Percentiles rank a stretch among this genome's conserved stretches.
These are phyloP conservation scores for Fusarium temperatum DNA, from an alignment of 2,329 filamentous ascomycete species.

Conservation along the genomic window DNA sequence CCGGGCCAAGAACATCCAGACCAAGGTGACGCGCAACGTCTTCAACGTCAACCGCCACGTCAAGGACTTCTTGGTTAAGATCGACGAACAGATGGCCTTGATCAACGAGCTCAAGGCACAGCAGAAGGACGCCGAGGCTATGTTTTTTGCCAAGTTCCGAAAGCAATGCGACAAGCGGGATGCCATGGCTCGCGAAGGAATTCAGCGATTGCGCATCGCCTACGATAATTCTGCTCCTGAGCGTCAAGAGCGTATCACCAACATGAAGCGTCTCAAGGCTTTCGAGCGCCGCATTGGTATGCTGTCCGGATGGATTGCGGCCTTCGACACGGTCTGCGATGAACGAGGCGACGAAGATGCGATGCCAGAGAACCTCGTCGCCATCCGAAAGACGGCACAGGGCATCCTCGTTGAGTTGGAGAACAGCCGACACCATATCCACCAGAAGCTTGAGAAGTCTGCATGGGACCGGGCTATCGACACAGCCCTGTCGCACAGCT, in stretches of 20 bases:
- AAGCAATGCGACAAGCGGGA: slow-evolving; percentile 91
- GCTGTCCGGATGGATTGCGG: slow-evolving; percentile 91
- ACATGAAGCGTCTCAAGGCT: slow-evolving; percentile 83
- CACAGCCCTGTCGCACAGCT: slow-evolving; percentile 84
- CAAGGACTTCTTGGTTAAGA: slow-evolving; percentile 99
- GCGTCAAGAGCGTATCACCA: slow-evolving; percentile 78
- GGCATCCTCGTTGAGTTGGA: slow-evolving; percentile 92
- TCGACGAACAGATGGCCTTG: slow-evolving; percentile 96
- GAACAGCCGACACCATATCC: slow-evolving; percentile 87
- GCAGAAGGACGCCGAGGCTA: slow-evolving; percentile 85
- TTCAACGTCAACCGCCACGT: slow-evolving; percentile 99
- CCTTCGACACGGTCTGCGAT: slow-evolving; percentile 86
- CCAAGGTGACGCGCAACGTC: slow-evolving; percentile 98
- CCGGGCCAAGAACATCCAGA: slow-evolving; percentile 98
- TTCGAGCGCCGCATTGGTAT: slow-evolving; percentile 86
- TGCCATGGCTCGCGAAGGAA: slow-evolving; percentile 76
- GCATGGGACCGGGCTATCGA: slow-evolving; percentile 91
- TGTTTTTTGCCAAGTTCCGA: slow-evolving; percentile 87
- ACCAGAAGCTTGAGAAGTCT: slow-evolving; percentile 80
- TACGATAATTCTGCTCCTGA: slow-evolving; percentile 84
- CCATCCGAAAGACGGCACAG: slow-evolving; percentile 87
- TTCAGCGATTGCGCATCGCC: slow-evolving; percentile 80
- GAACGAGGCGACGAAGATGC: slow-evolving; percentile 60
- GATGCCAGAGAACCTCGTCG: slow-evolving; percentile 73
- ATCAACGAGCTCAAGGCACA: slow-evolving; percentile 96